phyloP scores from a whole-genome alignment of 352 stramenopile genomes.

The Pythium rishiriense region DNA sequence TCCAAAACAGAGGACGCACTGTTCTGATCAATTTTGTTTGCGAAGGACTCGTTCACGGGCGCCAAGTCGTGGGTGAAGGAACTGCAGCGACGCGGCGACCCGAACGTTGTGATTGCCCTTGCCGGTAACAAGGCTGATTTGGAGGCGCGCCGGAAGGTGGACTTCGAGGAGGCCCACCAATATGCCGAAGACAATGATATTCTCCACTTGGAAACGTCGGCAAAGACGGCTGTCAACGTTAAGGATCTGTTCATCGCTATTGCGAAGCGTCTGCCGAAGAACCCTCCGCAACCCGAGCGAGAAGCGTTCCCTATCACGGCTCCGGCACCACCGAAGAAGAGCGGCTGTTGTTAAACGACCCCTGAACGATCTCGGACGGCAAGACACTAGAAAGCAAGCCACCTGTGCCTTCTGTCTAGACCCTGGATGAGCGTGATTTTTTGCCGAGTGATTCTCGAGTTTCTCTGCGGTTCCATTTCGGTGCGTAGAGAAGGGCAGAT shows the following conservation, averaged over 20 bases:
- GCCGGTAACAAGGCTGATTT: constrained; percentile 99
- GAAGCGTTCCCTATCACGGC: constrained; percentile 86
- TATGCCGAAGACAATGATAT: constrained; percentile 99
- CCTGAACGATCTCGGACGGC: constrained; percentile 4
- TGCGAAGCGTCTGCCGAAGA: constrained; percentile 84
- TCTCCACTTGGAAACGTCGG: constrained; percentile 99
- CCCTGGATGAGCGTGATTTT: constrained; percentile 6
- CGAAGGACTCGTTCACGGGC: constrained; percentile 94
- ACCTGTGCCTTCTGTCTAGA: constrained; percentile 14
- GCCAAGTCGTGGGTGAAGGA: constrained; percentile 99
- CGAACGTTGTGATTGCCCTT: constrained; percentile 96
- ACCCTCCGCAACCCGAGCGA: constrained; percentile 73
- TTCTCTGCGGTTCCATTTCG: not conserved
- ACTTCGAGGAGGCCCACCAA: constrained; percentile 96
- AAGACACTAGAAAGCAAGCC: constrained; percentile 19
- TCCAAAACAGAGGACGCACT: not conserved
- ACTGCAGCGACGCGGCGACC: constrained; percentile 97
- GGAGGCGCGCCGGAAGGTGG: constrained; percentile 95
- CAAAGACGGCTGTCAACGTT: constrained; percentile 99
- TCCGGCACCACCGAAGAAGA: constrained; percentile 77
- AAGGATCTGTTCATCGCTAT: constrained; percentile 99
- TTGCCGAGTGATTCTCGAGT: constrained; percentile 3
- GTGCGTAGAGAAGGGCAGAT: not conserved
- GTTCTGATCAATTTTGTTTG: constrained; percentile 1
- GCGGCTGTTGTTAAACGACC: constrained; percentile 70